Evolutionary conservation across 2,329 filamentous ascomycete species (phyloP).

Genomic region (Pyrenochaeta sp.): DNA sequence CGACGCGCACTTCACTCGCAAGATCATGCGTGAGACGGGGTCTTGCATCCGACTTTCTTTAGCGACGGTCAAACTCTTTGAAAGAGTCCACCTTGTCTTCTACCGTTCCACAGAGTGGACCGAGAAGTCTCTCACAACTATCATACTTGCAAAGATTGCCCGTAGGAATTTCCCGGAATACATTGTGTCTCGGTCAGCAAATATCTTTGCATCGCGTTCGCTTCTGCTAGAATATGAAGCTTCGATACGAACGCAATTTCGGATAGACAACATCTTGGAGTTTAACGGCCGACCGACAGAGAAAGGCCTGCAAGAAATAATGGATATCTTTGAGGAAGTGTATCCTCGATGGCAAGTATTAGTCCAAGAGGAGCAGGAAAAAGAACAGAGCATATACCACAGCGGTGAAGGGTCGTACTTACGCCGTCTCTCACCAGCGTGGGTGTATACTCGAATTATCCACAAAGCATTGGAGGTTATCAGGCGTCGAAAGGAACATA

Average conservation of each 20-base stretch:
- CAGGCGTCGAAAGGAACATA: constrained; percentile 81
- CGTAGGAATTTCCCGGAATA: constrained; percentile 88
- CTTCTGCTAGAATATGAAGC: constrained; percentile 88
- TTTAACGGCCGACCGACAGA: constrained; percentile 74
- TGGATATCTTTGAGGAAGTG: constrained; percentile 75
- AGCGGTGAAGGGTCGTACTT: constrained; percentile 88
- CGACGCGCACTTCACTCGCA: constrained; percentile 76
- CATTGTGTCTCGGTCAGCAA: constrained; percentile 85
- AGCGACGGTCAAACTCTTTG: constrained; percentile 79
- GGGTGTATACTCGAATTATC: constrained; percentile 91
- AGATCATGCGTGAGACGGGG: constrained; percentile 79
- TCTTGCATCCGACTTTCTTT: constrained; percentile 83
- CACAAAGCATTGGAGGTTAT: constrained; percentile 85
- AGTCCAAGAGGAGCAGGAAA: constrained; percentile 75
- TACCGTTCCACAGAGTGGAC: constrained; percentile 97
- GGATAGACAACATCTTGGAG: constrained; percentile 82
- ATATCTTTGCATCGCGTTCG: constrained; percentile 81
- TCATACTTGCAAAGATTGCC: constrained; percentile 91
- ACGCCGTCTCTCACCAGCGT: constrained; percentile 86
- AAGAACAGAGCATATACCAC: constrained; percentile 79
- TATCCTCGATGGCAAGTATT: constrained; percentile 82
- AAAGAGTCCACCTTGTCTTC: constrained; percentile 93
- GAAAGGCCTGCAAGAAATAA: constrained; percentile 70
- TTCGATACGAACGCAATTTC: constrained; percentile 80
- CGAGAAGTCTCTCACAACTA: constrained; percentile 92